Evolutionary conservation across 2,329 filamentous ascomycete genomes (phyloP).

Genomic region (Diaporthe citrichinensis): DNA sequence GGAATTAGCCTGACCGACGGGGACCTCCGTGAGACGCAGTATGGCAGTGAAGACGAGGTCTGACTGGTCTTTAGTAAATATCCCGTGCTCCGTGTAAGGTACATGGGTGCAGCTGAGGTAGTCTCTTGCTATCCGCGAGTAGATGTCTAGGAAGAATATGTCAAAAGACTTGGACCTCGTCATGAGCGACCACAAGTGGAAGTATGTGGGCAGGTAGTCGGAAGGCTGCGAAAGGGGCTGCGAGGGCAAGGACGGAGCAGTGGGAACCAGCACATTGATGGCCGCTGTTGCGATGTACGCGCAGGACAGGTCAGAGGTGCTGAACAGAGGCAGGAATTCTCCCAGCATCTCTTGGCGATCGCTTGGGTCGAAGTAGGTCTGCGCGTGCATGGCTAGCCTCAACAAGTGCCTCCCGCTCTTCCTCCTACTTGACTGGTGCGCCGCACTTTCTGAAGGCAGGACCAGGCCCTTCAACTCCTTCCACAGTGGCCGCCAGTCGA

Average conservation of each 20-base stretch:
- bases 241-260: constrained; percentile 79
- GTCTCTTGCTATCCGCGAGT: constrained; percentile 89
- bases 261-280: constrained; percentile 90
- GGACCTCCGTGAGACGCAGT: constrained; percentile 91
- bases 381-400: constrained; percentile 90
- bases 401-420: constrained; percentile 77
- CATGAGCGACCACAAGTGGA: constrained; percentile 95
- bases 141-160: constrained; percentile 87
- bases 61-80: constrained; percentile 93
- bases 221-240: constrained; percentile 85
- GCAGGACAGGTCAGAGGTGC: constrained; percentile 90
- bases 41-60: constrained; percentile 94
- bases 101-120: constrained; percentile 82
- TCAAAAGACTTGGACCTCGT: constrained; percentile 91
- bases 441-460: constrained; percentile 84
- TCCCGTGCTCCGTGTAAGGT: constrained; percentile 86
- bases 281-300: constrained; percentile 93
- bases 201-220: constrained; percentile 91
- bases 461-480: constrained; percentile 93
- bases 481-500: constrained; percentile 96
- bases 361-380: constrained; percentile 91
- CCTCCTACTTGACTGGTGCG: constrained; percentile 69
- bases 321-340: constrained; percentile 89
- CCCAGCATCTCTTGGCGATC: constrained; percentile 87
- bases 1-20: constrained; percentile 94